These are phyloP conservation scores for Pseudogymnoascus verrucosus DNA, from an alignment of 2,329 filamentous ascomycete genomes.

Conservation along the genomic window DNA sequence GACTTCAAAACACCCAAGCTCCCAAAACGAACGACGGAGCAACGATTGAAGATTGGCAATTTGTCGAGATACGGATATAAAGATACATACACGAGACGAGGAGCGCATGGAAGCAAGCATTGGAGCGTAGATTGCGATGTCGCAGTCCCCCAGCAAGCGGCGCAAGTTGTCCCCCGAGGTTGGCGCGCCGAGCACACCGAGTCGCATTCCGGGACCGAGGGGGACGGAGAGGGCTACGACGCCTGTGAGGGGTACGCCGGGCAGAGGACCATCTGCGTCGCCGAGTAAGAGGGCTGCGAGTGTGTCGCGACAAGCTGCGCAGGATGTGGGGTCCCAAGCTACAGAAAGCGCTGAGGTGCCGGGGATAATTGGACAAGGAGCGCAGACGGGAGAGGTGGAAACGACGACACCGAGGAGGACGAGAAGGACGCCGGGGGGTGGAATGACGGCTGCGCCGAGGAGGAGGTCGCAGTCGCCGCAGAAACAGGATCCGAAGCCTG, in stretches of 20 bases:
- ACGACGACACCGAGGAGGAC: neutral
- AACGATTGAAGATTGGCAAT: neutral
- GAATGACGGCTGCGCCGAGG: neutral
- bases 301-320: neutral
- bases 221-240: slow-evolving; percentile 24
- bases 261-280: slow-evolving; percentile 18
- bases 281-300: slow-evolving; percentile 19
- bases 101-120: neutral
- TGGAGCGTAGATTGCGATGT: slow-evolving; percentile 32
- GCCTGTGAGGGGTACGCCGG: slow-evolving; percentile 25
- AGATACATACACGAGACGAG: neutral
- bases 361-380: slow-evolving; percentile 9
- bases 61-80: neutral
- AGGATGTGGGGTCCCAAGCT: neutral
- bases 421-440: neutral
- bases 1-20: slow-evolving; percentile 13
- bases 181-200: slow-evolving; percentile 33
- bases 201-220: slow-evolving; percentile 22
- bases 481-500: neutral
- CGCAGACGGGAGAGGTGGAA: neutral
- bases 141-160: slow-evolving; percentile 54
- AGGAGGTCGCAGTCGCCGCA: slow-evolving; percentile 9
- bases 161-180: slow-evolving; percentile 52
- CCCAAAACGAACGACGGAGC: neutral
- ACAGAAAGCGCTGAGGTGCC: slow-evolving; percentile 2